Conservation (phyloP, 1,284 basidiomycete species). For the Exobasidium rhododendri region DNA sequence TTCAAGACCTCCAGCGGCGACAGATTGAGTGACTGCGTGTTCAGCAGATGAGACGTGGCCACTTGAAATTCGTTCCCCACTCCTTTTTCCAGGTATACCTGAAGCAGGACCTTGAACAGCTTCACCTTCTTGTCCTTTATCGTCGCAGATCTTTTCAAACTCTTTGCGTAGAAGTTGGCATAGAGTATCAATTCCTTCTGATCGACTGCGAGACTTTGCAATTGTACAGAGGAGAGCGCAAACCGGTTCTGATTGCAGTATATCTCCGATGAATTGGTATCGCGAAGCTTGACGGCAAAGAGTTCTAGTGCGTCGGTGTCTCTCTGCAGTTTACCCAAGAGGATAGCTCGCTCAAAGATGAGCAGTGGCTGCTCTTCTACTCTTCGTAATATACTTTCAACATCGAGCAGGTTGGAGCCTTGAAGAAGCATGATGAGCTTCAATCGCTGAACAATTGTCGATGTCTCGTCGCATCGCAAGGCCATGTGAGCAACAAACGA, state of each 20-base stretch:
- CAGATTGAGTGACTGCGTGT: conserved; percentile 36
- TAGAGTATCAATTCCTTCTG: conserved; percentile 19
- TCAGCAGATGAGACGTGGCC: conserved; percentile 40
- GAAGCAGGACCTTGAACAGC: conserved; percentile 10
- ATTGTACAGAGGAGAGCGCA: conserved; percentile 34
- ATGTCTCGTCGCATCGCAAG: conserved; percentile 21
- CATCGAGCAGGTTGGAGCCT: conserved; percentile 32
- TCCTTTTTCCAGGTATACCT: conserved; percentile 15
- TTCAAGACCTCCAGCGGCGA: conserved; percentile 33
- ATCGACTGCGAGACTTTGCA: conserved; percentile 28
- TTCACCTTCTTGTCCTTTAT: conserved; percentile 6
- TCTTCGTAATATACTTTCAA: conserved; percentile 12
- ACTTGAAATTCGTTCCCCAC: conserved; percentile 25
- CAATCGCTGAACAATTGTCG: conserved; percentile 24
- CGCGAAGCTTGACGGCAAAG: conserved; percentile 34
- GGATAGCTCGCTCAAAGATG: conserved; percentile 9
- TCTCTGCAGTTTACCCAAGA: conserved; percentile 20
- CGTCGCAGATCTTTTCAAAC: conserved; percentile 4
- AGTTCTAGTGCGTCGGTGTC: conserved; percentile 32
- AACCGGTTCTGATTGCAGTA: conserved; percentile 42
- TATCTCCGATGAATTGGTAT: conserved; percentile 42
- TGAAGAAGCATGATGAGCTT: conserved; percentile 43
- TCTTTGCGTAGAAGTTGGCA: conserved; percentile 3
- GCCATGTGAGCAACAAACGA: conserved; percentile 42
- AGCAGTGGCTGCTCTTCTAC: conserved; percentile 16